A percentile compares a stretch with the other conserved stretches of the same genome.
Evolutionary conservation across 139 green algal genomes (phyloP).

Genomic region (Chloropicon primus): DNA sequence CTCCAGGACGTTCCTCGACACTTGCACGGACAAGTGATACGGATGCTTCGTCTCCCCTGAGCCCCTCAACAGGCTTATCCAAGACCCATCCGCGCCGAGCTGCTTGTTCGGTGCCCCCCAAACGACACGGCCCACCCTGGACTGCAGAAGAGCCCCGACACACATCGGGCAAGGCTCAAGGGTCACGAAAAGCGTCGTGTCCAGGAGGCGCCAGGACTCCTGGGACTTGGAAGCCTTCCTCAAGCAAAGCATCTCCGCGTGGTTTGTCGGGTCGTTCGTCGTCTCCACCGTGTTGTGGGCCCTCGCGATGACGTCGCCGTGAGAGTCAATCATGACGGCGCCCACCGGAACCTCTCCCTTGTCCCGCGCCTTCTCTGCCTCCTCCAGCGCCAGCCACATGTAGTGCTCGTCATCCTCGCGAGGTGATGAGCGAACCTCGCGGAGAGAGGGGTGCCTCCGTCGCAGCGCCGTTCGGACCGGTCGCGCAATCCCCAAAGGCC

Average conservation of each 20-base stretch:
- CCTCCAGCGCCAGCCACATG: slow-evolving; percentile 36
- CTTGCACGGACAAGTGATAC: background rate
- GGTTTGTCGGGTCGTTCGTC: slow-evolving; percentile 46
- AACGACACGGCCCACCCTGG: slow-evolving; percentile 58
- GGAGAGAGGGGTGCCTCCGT: too few species aligned
- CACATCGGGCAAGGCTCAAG: slow-evolving; percentile 95
- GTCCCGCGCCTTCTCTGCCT: slow-evolving; percentile 18
- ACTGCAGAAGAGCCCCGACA: slow-evolving; percentile 71
- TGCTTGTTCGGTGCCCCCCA: slow-evolving; percentile 68
- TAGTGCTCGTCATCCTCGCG: slow-evolving; percentile 16
- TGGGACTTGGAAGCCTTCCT: slow-evolving; percentile 18
- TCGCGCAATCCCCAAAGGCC: too few species aligned
- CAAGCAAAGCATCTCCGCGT: slow-evolving; percentile 76
- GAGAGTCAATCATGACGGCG: slow-evolving; percentile 46
- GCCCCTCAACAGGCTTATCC: slow-evolving; percentile 47
- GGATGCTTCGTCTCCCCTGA: background rate
- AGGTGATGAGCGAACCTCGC: too few species aligned
- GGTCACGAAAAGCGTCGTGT: slow-evolving; percentile 76
- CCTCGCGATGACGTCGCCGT: slow-evolving; percentile 23
- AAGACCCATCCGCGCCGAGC: slow-evolving; percentile 72
- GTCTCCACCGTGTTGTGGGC: slow-evolving; percentile 47
- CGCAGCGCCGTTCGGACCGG: too few species aligned
- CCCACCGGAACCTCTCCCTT: slow-evolving; percentile 70
- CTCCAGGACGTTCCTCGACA: slow-evolving; percentile 39
- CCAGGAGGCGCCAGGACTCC: slow-evolving; percentile 45